These are phyloP conservation scores for Rutidosis leptorrhynchoides DNA, from an alignment of 129 eudicot species.

Conservation along the genomic window DNA sequence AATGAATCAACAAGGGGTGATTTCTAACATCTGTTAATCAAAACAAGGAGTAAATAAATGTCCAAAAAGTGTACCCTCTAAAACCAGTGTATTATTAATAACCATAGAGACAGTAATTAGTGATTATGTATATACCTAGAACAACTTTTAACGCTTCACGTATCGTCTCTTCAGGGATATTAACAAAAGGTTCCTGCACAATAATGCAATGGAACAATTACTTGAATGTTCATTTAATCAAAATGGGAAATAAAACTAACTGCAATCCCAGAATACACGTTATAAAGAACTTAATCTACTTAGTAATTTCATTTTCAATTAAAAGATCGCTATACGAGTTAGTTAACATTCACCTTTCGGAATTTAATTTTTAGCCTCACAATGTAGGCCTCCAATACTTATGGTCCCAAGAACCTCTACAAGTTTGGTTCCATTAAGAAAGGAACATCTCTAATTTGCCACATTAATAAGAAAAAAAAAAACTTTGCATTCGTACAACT, in stretches of 20 bases:
- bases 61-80: neutral
- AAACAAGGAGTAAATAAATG: constrained; percentile 9
- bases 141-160: constrained; percentile 82
- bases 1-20: constrained; percentile 83
- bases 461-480: constrained; percentile 1
- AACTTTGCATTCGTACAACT: neutral
- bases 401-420: constrained; percentile 24
- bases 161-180: constrained; percentile 74
- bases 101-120: neutral
- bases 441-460: constrained; percentile 13
- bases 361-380: neutral
- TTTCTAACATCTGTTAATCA: constrained; percentile 61
- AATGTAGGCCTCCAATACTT: neutral
- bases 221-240: neutral
- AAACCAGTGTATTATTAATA: neutral
- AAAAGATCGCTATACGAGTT: neutral
- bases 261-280: neutral
- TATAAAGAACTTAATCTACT: neutral
- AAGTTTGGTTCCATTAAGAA: constrained; percentile 6
- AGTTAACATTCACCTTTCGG: neutral
- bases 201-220: neutral
- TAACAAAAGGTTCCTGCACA: constrained; percentile 82
- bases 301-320: neutral
- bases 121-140: constrained; percentile 48
- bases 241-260: neutral